Conservation (phyloP, 2,329 filamentous ascomycete species). For the Elsinoe fawcettii region DNA sequence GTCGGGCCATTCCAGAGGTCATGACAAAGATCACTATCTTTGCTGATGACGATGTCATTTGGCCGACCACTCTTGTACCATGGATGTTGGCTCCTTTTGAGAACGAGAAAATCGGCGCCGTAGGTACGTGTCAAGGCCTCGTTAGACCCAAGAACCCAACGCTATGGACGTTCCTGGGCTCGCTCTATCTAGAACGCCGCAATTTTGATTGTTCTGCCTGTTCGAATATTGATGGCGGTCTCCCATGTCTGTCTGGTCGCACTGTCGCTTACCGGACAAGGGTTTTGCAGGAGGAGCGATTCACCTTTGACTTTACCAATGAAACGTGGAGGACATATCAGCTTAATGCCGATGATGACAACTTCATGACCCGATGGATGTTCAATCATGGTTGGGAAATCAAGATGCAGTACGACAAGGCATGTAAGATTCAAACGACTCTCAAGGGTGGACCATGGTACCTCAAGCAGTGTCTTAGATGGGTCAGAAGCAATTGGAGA, state of each 20-base stretch:
- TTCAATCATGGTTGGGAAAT: conserved; percentile 90
- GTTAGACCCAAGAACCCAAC: conserved; percentile 58
- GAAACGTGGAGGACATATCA: conserved; percentile 85
- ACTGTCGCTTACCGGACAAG: conserved; percentile 86
- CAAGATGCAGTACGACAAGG: conserved; percentile 85
- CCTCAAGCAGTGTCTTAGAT: conserved; percentile 84
- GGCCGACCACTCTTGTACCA: conserved; percentile 74
- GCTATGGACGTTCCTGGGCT: conserved; percentile 82
- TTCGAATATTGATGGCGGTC: conserved; percentile 86
- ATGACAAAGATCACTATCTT: conserved; percentile 79
- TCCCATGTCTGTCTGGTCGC: conserved; percentile 93
- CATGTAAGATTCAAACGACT: conserved; percentile 87
- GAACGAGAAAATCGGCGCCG: conserved; percentile 72
- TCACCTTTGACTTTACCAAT: conserved; percentile 81
- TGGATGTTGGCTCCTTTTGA: conserved; percentile 95
- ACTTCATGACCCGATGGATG: conserved; percentile 95
- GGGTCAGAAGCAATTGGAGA: conserved; percentile 96
- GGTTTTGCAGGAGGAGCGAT: conserved; percentile 77
- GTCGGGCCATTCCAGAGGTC: conserved; percentile 79
- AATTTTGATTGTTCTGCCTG: conserved; percentile 97
- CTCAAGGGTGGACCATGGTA: conserved; percentile 84
- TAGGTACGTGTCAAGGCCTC: conserved; percentile 84
- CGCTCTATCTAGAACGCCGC: conserved; percentile 82
- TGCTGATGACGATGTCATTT: conserved; percentile 92
- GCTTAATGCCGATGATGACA: conserved; percentile 94